Percentiles rank a stretch among this genome's conserved stretches.
These are phyloP conservation scores for Urtica urens DNA, from an alignment of 306 rosid species.

Conservation along the genomic window DNA sequence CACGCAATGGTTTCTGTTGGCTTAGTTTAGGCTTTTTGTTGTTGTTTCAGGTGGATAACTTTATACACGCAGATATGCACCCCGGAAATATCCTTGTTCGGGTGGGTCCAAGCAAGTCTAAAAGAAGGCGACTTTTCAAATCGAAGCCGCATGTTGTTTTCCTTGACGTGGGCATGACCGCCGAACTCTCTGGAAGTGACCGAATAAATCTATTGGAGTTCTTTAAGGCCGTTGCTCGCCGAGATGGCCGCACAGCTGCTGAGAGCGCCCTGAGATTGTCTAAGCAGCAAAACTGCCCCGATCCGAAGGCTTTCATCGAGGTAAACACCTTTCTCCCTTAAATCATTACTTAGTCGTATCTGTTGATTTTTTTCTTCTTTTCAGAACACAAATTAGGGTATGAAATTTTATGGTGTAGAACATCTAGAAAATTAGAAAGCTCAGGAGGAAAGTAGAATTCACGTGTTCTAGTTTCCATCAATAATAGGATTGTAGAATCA, in stretches of 20 bases:
- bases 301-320: conserved; percentile 89
- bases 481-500: no score
- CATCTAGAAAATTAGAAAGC: no score
- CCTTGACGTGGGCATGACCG: conserved; percentile 99
- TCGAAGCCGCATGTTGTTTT: conserved; percentile 95
- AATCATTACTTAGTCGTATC: neutral
- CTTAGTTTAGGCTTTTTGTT: neutral
- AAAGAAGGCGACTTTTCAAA: conserved; percentile 64
- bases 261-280: conserved; percentile 67
- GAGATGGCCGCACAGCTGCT: conserved; percentile 94
- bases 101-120: conserved; percentile 48
- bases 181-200: conserved; percentile 87
- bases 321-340: conserved; percentile 28
- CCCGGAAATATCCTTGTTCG: conserved; percentile 99
- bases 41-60: conserved; percentile 95
- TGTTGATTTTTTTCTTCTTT: no score
- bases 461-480: no score
- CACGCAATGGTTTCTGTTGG: no score
- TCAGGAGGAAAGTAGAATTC: no score
- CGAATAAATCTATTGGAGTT: conserved; percentile 76
- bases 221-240: conserved; percentile 87
- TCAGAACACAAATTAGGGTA: no score
- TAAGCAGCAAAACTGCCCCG: conserved; percentile 88
- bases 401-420: no score
- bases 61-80: conserved; percentile 99